Evolutionary conservation across 208 protist species (phyloP).

Genomic region (Endotrypanum monterogeii): DNA sequence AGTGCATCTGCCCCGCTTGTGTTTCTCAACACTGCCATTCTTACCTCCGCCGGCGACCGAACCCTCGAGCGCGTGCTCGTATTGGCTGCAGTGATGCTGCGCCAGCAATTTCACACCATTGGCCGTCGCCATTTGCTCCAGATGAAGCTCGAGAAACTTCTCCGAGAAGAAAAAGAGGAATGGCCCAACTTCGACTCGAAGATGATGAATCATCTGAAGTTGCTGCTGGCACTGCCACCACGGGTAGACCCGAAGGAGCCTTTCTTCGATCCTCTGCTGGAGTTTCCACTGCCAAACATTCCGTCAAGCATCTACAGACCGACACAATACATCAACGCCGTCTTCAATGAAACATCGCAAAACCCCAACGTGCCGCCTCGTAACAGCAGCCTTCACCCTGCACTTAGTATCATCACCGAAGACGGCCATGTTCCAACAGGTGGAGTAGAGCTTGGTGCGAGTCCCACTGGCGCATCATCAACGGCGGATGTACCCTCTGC

Average conservation of each 20-base stretch:
- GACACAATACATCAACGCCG: conserved; percentile 34
- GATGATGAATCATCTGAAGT: conserved; percentile 22
- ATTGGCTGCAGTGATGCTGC: conserved; percentile 78
- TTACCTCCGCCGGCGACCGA: conserved; percentile 79
- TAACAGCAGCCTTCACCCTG: neutral
- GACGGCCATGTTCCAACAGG: neutral
- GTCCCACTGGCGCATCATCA: neutral
- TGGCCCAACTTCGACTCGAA: conserved; percentile 14
- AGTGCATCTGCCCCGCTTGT: conserved; percentile 10
- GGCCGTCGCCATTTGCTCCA: conserved; percentile 36
- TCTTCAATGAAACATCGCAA: conserved; percentile 7
- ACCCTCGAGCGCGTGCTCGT: conserved; percentile 84
- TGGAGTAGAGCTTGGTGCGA: neutral
- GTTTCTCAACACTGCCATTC: conserved; percentile 64
- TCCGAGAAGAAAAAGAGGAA: conserved; percentile 14
- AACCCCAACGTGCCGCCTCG: neutral
- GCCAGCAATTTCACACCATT: conserved; percentile 68
- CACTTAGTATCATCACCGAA: conserved; percentile 9
- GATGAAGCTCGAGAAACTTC: conserved; percentile 18
- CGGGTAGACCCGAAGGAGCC: conserved; percentile 16
- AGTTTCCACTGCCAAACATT: conserved; percentile 29
- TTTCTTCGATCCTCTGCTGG: conserved; percentile 32
- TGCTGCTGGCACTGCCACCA: conserved; percentile 15
- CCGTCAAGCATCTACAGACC: conserved; percentile 31
- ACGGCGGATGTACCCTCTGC: neutral